Conservation (phyloP, 768 basidiomycete genomes). For the Suillus discolor region DNA sequence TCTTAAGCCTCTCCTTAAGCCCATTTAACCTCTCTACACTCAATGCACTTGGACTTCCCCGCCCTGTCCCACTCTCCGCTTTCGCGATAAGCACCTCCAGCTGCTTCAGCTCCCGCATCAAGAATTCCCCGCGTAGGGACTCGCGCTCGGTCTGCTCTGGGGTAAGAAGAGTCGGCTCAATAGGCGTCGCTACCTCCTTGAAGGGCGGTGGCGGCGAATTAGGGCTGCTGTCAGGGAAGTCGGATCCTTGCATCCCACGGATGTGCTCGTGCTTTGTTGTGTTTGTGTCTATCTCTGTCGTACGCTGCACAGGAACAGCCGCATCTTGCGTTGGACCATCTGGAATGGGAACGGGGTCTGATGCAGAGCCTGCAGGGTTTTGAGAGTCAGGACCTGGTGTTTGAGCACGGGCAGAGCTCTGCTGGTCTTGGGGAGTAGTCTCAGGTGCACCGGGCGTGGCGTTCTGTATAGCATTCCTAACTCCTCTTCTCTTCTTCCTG, state of each 20-base stretch:
- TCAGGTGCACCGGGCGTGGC: slow-evolving; percentile 6
- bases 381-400: neutral
- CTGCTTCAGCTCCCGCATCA: slow-evolving; percentile 7
- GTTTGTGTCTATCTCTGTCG: neutral
- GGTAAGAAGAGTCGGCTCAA: slow-evolving; percentile 1
- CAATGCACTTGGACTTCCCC: slow-evolving; percentile 6
- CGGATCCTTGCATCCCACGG: neutral
- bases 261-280: neutral
- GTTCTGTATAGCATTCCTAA: neutral
- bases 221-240: slow-evolving; percentile 6
- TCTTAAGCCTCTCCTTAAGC: slow-evolving; percentile 1
- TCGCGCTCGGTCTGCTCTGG: slow-evolving; percentile 5
- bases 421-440: slow-evolving; percentile 2
- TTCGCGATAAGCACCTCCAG: neutral
- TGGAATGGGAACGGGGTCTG: neutral
- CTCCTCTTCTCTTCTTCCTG: neutral
- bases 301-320: slow-evolving; percentile 8
- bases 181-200: slow-evolving; percentile 19
- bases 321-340: neutral
- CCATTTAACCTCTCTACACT: slow-evolving; percentile 6
- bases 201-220: slow-evolving; percentile 31
- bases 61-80: neutral
- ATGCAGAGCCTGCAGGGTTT: neutral
- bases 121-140: neutral
- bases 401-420: neutral